Evolutionary conservation across 2,329 filamentous ascomycete species (phyloP).

Genomic region (Lachnellula occidentalis): DNA sequence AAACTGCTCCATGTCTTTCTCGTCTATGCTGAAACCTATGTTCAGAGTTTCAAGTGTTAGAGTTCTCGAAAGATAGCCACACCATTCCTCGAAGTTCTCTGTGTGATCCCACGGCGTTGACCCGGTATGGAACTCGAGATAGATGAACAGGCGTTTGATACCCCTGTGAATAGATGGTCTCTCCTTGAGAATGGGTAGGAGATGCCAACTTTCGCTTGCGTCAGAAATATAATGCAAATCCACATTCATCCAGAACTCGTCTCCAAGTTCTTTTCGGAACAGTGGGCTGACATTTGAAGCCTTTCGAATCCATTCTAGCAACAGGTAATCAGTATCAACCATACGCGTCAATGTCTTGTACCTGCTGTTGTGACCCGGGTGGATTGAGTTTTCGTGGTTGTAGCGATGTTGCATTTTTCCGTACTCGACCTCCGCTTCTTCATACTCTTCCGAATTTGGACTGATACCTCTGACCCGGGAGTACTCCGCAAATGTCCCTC

Average conservation of each 20-base stretch:
- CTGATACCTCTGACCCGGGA: no score
- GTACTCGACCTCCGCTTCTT: no score
- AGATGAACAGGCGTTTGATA: neutral
- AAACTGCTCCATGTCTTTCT: neutral
- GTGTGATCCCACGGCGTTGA: neutral
- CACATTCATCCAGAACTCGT: neutral
- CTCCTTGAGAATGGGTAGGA: neutral
- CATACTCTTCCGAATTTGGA: no score
- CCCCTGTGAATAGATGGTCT: neutral
- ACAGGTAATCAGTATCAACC: no score
- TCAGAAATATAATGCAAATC: neutral
- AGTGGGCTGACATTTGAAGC: neutral
- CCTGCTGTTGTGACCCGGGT: neutral
- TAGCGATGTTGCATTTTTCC: no score
- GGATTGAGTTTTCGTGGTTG: no score
- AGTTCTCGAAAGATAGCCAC: neutral
- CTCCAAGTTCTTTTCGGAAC: neutral
- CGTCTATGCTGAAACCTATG: neutral
- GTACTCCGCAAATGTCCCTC: neutral
- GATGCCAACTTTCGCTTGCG: neutral
- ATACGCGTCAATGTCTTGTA: no score
- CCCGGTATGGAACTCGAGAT: neutral
- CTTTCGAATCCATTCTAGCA: neutral
- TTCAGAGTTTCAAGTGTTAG: neutral
- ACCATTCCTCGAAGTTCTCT: neutral